Base-by-base conservation (phyloP, 2,329 filamentous ascomycete genomes). In the Lachnellula arida region DNA sequence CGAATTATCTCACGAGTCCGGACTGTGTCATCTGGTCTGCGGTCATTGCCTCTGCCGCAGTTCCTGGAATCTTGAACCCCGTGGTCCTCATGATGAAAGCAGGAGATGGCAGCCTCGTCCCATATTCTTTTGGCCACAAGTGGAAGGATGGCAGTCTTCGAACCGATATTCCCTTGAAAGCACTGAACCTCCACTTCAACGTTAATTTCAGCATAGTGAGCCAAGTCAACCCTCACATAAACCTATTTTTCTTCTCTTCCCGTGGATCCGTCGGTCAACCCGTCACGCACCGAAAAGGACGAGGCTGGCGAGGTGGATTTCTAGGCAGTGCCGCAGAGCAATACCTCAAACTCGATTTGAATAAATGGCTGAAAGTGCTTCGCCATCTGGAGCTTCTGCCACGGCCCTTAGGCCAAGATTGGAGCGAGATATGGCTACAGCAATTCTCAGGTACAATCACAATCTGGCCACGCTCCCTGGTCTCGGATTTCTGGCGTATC, bases 11-110 rank as follows among this genome's bases (percentile, higher is more conserved):
- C 34, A 97, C 94, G 1, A 89, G 88, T 22, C 94, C 94, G 0
- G 91, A 99, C 74, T 99, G 94, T 69, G 94, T 99, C 42, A 95
- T 99, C 60, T 99, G 95, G 94, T 96, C 91, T 11, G 93, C 94
- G 2, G 91, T 97, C 3, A 76, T 99, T 46, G 94, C 94, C 0
- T 97, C 92, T 5, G 94, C 94, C 4, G 94, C 94, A 4, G 94
- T 99, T 0, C 94, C 94, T 0, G 94, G 94, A 1, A 97, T 99
- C 55, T 76, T 97, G 37, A 97, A 97, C 68, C 94, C 94, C 0
- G 89, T 95, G 2, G 93, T 99, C 1, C 83, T 99, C 7, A 92
- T 97, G 87, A 92, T 96, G 86, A 85, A 85, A 78, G 88, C 81
- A 52, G 78, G 80, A 17, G 82, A 91, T 57, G 92, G 91, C 1